Conservation (phyloP, 2,329 filamentous ascomycete genomes). For the Davidsoniella australis region DNA sequence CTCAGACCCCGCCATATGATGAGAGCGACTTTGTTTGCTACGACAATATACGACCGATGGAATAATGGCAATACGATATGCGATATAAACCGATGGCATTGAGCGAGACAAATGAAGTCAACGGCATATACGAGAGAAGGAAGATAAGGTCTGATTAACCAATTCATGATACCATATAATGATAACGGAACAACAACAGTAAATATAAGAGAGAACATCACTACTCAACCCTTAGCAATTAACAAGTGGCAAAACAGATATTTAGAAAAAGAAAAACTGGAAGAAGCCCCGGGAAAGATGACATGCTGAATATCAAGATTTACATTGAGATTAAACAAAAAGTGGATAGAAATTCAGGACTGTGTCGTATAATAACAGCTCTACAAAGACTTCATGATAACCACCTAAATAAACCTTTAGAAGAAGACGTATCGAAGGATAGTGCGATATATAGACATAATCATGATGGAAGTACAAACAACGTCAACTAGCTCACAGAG, state of each 20-base stretch:
- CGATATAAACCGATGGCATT: background rate
- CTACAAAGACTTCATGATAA: too few relatives aligned
- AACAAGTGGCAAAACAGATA: too few relatives aligned
- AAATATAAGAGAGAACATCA: too few relatives aligned
- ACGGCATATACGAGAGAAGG: background rate
- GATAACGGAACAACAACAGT: too few relatives aligned
- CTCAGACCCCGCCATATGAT: background rate
- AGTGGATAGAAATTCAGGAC: too few relatives aligned
- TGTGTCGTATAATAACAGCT: too few relatives aligned
- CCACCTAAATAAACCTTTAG: background rate
- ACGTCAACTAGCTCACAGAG: constrained; percentile 27
- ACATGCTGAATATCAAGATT: too few relatives aligned
- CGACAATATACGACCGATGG: constrained; percentile 2
- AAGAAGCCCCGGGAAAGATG: too few relatives aligned
- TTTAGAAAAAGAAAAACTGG: too few relatives aligned
- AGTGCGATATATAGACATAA: background rate
- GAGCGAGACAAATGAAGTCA: background rate
- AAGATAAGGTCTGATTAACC: background rate
- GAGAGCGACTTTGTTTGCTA: constrained; percentile 2
- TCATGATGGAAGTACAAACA: constrained; percentile 1
- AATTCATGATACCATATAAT: constrained; percentile 1
- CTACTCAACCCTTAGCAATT: too few relatives aligned
- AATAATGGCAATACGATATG: background rate
- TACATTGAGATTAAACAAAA: too few relatives aligned
- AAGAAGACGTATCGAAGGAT: background rate